phyloP scores from a whole-genome alignment of 1,139 yeast species.

The Hansenula anomala region DNA sequence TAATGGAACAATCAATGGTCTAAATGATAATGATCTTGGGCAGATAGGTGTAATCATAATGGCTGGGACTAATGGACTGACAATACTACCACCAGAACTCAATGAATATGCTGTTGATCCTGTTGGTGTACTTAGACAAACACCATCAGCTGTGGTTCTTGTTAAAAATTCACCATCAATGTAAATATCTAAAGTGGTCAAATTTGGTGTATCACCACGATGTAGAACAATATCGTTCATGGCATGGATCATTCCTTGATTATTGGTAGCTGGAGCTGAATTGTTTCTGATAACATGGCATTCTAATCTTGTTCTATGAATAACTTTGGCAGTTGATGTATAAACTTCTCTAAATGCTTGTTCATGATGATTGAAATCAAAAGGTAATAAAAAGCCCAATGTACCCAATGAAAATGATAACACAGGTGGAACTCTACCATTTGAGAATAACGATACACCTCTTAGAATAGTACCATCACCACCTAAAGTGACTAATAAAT shows the following conservation, averaged over 20 bases:
- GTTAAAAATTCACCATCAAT: constrained; percentile 82
- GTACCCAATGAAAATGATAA: constrained; percentile 89
- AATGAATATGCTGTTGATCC: constrained; percentile 94
- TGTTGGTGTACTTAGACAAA: constrained; percentile 82
- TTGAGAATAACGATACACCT: constrained; percentile 62
- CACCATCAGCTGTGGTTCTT: constrained; percentile 89
- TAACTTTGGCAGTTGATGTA: constrained; percentile 60
- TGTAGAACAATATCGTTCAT: constrained; percentile 90
- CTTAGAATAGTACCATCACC: constrained; percentile 94
- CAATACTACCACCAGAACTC: constrained; percentile 88
- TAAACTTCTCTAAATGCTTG: constrained; percentile 65
- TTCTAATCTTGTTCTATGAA: constrained; percentile 72
- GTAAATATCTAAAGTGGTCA: constrained; percentile 74
- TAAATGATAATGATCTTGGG: constrained; percentile 79
- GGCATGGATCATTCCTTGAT: constrained; percentile 47
- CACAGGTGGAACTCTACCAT: constrained; percentile 77
- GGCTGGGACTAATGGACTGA: constrained; percentile 83
- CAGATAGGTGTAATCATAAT: constrained; percentile 85
- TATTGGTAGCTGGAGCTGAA: constrained; percentile 5
- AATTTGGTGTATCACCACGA: constrained; percentile 83
- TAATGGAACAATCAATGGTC: constrained; percentile 80
- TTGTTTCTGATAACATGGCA: constrained; percentile 56
- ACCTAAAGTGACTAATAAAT: constrained; percentile 79
- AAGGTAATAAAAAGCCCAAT: constrained; percentile 84
- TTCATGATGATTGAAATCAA: constrained; percentile 59